phyloP scores from a whole-genome alignment of 75 land plant genomes.

The Adiantum capillusveneris region DNA sequence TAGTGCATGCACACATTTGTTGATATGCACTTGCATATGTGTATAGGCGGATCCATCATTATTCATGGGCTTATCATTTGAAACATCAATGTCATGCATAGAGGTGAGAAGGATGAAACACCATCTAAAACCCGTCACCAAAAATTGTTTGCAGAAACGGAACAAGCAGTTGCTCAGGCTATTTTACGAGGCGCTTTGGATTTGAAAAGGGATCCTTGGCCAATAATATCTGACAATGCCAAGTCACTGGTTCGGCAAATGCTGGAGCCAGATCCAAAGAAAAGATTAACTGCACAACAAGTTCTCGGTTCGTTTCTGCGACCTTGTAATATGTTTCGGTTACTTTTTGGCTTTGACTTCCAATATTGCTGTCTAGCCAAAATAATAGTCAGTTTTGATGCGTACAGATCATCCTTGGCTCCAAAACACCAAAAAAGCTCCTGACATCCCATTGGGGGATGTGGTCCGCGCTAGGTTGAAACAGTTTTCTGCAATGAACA shows the following conservation, averaged over 20 bases:
- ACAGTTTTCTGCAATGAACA: constrained; percentile 74
- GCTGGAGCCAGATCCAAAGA: constrained; percentile 71
- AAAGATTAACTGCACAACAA: constrained; percentile 65
- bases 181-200: constrained; percentile 72
- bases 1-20: no score
- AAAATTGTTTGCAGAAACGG: constrained; percentile 46
- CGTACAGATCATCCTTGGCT: constrained; percentile 62
- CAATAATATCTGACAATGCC: constrained; percentile 70
- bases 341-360: no score
- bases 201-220: constrained; percentile 93
- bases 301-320: constrained; percentile 53
- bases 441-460: constrained; percentile 79
- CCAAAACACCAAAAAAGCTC: constrained; percentile 61
- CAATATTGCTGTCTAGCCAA: no score
- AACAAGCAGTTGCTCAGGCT: constrained; percentile 86
- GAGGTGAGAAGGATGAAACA: no score
- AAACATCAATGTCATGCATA: no score
- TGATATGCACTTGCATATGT: no score
- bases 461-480: constrained; percentile 63
- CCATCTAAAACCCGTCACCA: no score
- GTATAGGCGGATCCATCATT: no score
- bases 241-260: constrained; percentile 71
- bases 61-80: no score
- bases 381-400: no score
- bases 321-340: no score